Base-by-base conservation (phyloP, 306 rosid species). In the Lathyrus oleraceus region DNA sequence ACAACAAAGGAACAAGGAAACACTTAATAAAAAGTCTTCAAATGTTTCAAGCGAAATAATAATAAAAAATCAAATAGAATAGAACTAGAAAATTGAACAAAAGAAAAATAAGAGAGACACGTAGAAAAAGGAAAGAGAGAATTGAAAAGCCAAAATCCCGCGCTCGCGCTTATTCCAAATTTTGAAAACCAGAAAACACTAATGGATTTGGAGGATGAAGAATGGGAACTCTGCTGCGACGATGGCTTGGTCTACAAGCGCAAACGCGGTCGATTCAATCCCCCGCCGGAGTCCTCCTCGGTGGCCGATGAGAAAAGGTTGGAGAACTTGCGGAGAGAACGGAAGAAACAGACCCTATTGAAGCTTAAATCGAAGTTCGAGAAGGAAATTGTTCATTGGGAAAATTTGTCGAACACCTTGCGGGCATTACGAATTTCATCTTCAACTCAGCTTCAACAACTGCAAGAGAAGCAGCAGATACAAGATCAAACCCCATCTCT, bases 161-260 rank as follows among this genome's bases (percentile, higher is more conserved):
- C 38, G 43, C 62, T 27, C 25, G 25, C 70, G 16, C 52, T 48
- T 35, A 17, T 48, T 63, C 39, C 62, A 28, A 35, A 6, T 16
- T 81, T 85, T 58, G 42, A 19, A 30, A 15, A 1, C 13, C 12
- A 17, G 19, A 17, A 17, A 6, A 6, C 39, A 17, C 6, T 3
- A 51, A 61, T 72, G 70, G 71, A 73, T 5, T 69, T 30, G 8
- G 77, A 72, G n/a, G 82, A 78, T 9, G 91, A 81, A 23, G 81
- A 73, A 1, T 90, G 95, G 96, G 91, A 90, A 62, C 86, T 90
- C 77, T 67, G 78, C 77, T 78, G 79, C 87, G 88, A 90, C 69
- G 95, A 87, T 36, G 92, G 92, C 61, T 86, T 90, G 81, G 84
- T 90, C 82, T 90, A 75, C 88, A 86, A 83, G 74, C 88, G 87